A percentile compares a stretch with the other conserved stretches of the same genome.
phyloP scores from a whole-genome alignment of 2,329 filamentous ascomycete species.

The Pseudogymnoascus sp. region DNA sequence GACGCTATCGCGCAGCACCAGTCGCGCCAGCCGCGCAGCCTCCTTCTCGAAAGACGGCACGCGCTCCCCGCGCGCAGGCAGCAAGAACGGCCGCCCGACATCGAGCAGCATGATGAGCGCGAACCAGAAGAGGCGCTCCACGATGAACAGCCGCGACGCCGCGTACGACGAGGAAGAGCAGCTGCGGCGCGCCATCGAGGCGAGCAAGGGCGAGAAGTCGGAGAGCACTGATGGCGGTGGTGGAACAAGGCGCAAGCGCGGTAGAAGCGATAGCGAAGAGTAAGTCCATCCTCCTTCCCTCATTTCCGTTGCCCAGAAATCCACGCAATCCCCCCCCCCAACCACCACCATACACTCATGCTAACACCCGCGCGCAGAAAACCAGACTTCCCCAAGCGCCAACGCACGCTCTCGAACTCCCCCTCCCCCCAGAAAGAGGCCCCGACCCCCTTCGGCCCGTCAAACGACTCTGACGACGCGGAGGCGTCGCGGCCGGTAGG shows the following conservation, averaged over 20 bases:
- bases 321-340: background rate
- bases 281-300: constrained; percentile 40
- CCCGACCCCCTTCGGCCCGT: constrained; percentile 31
- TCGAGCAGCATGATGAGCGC: constrained; percentile 32
- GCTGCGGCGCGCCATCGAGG: constrained; percentile 80
- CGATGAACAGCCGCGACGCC: constrained; percentile 93
- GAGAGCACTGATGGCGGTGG: constrained; percentile 37
- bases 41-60: constrained; percentile 56
- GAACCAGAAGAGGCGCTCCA: constrained; percentile 71
- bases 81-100: constrained; percentile 45
- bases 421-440: constrained; percentile 47
- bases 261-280: constrained; percentile 89
- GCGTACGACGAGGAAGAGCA: constrained; percentile 94
- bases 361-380: constrained; percentile 44
- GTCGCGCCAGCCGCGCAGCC: constrained; percentile 52
- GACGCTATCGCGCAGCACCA: constrained; percentile 42
- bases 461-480: constrained; percentile 60
- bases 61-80: constrained; percentile 42
- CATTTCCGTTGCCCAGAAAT: constrained; percentile 5
- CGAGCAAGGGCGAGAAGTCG: constrained; percentile 70
- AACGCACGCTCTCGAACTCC: constrained; percentile 71
- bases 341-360: background rate
- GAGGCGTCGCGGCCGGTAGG: constrained; percentile 44
- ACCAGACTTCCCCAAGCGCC: constrained; percentile 65
- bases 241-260: constrained; percentile 64